Evolutionary conservation across 768 basidiomycete species (phyloP).

Genomic region (Kwoniella heveanensis): DNA sequence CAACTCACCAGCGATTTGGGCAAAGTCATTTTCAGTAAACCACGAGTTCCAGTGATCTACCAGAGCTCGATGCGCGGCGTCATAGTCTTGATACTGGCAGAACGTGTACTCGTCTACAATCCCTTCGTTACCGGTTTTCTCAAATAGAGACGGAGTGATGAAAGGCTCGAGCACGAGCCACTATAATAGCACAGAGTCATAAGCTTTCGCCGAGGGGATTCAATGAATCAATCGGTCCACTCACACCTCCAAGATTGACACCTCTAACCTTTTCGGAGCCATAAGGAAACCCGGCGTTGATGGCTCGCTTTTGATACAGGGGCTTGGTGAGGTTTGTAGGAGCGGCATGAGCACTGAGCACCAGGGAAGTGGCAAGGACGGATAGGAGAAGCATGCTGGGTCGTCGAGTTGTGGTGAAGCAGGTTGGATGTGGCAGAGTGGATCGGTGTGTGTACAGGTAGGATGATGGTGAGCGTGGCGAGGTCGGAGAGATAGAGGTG

Average conservation of each 20-base stretch:
- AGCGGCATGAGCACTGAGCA: slow-evolving; percentile 5
- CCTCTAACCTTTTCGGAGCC: slow-evolving; percentile 50
- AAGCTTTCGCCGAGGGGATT: too few species aligned
- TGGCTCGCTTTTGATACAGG: slow-evolving; percentile 22
- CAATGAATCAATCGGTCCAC: too few species aligned
- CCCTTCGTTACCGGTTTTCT: slow-evolving; percentile 44
- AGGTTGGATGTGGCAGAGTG: neutral
- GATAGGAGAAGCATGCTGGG: slow-evolving; percentile 17
- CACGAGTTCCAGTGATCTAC: slow-evolving; percentile 54
- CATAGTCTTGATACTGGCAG: slow-evolving; percentile 48
- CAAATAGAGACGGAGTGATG: slow-evolving; percentile 54
- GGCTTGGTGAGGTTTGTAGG: slow-evolving; percentile 4
- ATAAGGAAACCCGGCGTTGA: slow-evolving; percentile 53
- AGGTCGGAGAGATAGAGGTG: neutral
- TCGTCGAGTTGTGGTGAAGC: neutral
- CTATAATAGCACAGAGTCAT: slow-evolving; percentile 15
- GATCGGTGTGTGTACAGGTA: neutral
- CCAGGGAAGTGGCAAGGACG: slow-evolving; percentile 7
- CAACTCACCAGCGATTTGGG: slow-evolving; percentile 50
- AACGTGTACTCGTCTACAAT: slow-evolving; percentile 56
- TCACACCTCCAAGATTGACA: slow-evolving; percentile 51
- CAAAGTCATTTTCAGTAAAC: slow-evolving; percentile 57
- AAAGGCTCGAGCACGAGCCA: slow-evolving; percentile 52
- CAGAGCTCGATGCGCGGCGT: slow-evolving; percentile 33
- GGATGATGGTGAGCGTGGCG: neutral